phyloP scores from a whole-genome alignment of 1,284 basidiomycete genomes.

The Retiboletus flavoniger region DNA sequence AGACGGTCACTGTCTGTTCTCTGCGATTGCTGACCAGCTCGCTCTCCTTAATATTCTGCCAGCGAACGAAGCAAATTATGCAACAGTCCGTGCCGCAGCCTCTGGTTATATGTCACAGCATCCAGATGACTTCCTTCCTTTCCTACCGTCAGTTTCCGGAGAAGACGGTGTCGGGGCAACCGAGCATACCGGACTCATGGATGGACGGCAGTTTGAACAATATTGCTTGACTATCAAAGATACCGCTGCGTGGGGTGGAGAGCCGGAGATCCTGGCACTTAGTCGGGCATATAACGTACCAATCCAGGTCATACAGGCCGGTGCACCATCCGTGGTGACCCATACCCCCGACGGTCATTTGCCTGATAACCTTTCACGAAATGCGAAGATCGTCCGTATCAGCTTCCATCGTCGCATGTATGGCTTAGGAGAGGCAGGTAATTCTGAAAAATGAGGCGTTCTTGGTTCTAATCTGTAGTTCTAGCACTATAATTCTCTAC shows the following conservation, averaged over 20 bases:
- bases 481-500: constrained; percentile 86
- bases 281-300: constrained; percentile 82
- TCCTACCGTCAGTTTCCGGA: constrained; percentile 76
- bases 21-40: constrained; percentile 90
- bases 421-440: constrained; percentile 85
- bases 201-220: constrained; percentile 60
- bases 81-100: constrained; percentile 66
- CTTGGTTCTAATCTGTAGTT: constrained; percentile 5
- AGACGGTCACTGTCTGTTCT: constrained; percentile 94
- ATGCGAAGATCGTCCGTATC: constrained; percentile 62
- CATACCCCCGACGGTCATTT: constrained; percentile 57
- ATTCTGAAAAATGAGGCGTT: not conserved
- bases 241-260: constrained; percentile 94
- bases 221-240: constrained; percentile 83
- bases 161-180: constrained; percentile 75
- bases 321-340: constrained; percentile 78
- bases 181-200: constrained; percentile 70
- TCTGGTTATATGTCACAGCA: constrained; percentile 83
- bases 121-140: constrained; percentile 91
- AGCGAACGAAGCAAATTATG: constrained; percentile 54
- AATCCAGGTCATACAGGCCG: constrained; percentile 90
- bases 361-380: constrained; percentile 36
- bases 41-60: constrained; percentile 61
- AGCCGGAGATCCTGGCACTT: constrained; percentile 94
- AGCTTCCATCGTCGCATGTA: constrained; percentile 93